A percentile compares a stretch with the other conserved stretches of the same genome.
Conservation (phyloP, 306 rosid genomes). For the Cicer yamashitae region DNA sequence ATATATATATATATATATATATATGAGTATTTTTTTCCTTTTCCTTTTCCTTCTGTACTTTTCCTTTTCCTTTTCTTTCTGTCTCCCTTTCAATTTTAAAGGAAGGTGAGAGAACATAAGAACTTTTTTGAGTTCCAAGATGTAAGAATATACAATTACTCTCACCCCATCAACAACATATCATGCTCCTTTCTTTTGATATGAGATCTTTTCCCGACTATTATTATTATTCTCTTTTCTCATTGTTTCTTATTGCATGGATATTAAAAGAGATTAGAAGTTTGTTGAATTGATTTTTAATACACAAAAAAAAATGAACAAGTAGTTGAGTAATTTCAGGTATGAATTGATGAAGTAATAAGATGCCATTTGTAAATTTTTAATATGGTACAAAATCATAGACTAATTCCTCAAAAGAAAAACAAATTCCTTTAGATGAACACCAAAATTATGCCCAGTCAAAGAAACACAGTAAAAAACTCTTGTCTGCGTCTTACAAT, state of each 20-base stretch:
- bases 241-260: neutral
- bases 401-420: slow-evolving; percentile 2
- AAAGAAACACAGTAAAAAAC: neutral
- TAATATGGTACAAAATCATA: neutral
- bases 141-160: neutral
- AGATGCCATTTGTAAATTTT: neutral
- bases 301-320: neutral
- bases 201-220: neutral
- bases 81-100: no score
- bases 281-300: neutral
- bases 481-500: neutral
- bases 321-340: neutral
- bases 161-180: neutral
- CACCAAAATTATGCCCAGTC: neutral
- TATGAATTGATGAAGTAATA: neutral
- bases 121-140: neutral
- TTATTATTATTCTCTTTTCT: neutral
- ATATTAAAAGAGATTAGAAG: neutral
- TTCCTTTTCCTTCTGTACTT: no score
- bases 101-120: no score
- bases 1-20: no score
- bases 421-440: neutral
- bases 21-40: no score
- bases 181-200: neutral
- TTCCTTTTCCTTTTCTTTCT: no score